Evolutionary conservation across 2,329 filamentous ascomycete genomes (phyloP), one percentile per base, ranked within the genome.

Genomic region (Kalmusia sp.): DNA sequence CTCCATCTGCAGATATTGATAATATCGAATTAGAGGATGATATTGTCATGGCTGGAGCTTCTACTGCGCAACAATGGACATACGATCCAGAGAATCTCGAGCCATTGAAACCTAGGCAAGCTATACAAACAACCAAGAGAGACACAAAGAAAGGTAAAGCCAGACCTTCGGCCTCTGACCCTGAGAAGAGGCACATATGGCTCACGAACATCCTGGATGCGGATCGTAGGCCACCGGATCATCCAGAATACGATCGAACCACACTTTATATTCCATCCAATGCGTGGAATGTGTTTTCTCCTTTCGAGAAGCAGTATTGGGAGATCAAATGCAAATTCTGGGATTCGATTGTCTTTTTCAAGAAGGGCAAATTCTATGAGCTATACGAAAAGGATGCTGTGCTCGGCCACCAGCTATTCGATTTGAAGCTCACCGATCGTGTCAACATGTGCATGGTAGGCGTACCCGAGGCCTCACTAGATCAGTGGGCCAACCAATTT

Each of bases 381-480:
- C 82, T 99, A 0, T 99, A 98, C 69, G 95, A 99, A 73, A 96
- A 97, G 55, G 95, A 99, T 75, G 95, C 95, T 4, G 96, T 93
- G 0, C 88, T 98, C 51, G 95, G 95, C 4, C 93, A 99, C 70
- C 95, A 98, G 72, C 82, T 97, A 14, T 99, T 99, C 65, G 95
- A 99, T 73, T 83, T 99, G 51, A 99, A 99, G 78, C 88, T 99
- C 71, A 99, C 95, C 0, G 95, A 99, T 67, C 86, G 95, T 49
- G 95, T 99, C 72, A 99, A 99, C 73, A 99, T 99, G 95, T 90
- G 93, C 62, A 99, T 99, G 95, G 95, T 98, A 2, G 95, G 95
- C 56, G 95, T 99, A 0, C 95, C 95, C 0, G 95, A 99, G 74
- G 90, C 92, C 69, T 96, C 92, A 11, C 80, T 99, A n/a, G 91